A percentile compares a stretch with the other conserved stretches of the same genome.
These are phyloP conservation scores for Purshia tridentata DNA, from an alignment of 306 rosid genomes.

Conservation along the genomic window DNA sequence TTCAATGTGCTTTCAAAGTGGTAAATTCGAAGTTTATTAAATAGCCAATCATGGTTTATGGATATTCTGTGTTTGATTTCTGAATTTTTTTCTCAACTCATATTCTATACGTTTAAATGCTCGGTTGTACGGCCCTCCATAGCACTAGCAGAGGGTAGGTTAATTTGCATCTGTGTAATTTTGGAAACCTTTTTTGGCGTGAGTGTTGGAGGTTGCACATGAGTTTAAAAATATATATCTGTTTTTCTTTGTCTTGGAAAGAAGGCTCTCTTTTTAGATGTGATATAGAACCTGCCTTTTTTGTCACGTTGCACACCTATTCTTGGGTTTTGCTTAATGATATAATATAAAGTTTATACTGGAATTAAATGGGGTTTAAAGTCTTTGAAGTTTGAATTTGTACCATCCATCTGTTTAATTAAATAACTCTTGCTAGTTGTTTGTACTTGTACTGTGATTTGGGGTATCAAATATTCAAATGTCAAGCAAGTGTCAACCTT, in stretches of 20 bases:
- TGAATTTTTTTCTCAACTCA: not conserved
- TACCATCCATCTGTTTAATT: not conserved
- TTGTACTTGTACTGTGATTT: not conserved
- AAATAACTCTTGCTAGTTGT: not conserved
- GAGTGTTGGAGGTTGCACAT: not conserved
- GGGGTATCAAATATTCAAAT: not conserved
- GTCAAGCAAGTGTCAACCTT: not conserved
- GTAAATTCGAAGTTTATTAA: constrained; percentile 5
- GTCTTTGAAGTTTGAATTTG: constrained; percentile 6
- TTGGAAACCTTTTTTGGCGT: not conserved
- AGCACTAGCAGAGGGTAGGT: not conserved
- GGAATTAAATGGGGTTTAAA: not conserved
- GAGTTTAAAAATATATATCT: not conserved
- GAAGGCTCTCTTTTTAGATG: not conserved
- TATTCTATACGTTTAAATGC: not conserved
- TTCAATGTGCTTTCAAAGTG: constrained; percentile 8
- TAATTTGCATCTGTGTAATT: not conserved
- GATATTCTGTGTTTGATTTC: not conserved
- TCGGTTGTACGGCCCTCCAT: no score
- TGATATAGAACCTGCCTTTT: not conserved
- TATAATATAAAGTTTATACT: not conserved
- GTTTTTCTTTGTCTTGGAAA: not conserved
- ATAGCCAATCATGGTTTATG: constrained; percentile 17
- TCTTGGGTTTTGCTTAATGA: not conserved
- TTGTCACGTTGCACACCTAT: not conserved